A percentile compares a stretch with the other conserved stretches of the same genome.
Evolutionary conservation across 2,329 filamentous ascomycete species (phyloP).

Genomic region (Trichoderma sp.): DNA sequence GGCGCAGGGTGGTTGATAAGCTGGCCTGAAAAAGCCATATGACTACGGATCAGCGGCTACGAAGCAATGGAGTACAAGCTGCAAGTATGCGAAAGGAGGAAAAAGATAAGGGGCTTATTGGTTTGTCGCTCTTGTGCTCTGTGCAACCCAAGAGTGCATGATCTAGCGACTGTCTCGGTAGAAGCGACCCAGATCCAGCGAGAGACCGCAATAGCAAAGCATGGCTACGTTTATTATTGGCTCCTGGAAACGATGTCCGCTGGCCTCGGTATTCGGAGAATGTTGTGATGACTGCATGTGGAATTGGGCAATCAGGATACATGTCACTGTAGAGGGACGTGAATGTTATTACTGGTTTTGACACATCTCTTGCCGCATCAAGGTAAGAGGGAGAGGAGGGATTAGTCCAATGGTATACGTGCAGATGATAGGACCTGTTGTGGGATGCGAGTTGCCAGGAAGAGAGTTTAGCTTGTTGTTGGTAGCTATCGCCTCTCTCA

Average conservation of each 20-base stretch:
- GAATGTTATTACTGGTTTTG: background rate
- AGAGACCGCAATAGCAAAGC: background rate
- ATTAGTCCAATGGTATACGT: background rate
- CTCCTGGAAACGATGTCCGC: background rate
- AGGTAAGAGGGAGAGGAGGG: background rate
- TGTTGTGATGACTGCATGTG: background rate
- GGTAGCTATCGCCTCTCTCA: background rate
- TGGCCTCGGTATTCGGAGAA: slow-evolving; percentile 3
- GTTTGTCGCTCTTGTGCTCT: background rate
- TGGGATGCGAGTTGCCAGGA: background rate
- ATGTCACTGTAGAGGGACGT: background rate
- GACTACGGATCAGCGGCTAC: background rate
- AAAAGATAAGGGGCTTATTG: background rate
- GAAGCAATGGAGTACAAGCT: background rate
- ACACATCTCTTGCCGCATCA: background rate
- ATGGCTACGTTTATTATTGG: background rate
- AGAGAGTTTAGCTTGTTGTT: background rate
- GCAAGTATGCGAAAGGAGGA: background rate
- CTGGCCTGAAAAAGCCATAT: background rate
- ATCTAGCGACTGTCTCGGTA: slow-evolving; percentile 18
- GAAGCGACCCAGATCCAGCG: slow-evolving; percentile 7
- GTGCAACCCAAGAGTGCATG: background rate
- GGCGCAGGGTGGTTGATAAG: background rate
- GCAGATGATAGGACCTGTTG: background rate
- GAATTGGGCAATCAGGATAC: background rate